Percentiles rank a stretch among this genome's conserved stretches.
Evolutionary conservation across 2,329 filamentous ascomycete genomes (phyloP).

Genomic region (Incumbomyces lentus): DNA sequence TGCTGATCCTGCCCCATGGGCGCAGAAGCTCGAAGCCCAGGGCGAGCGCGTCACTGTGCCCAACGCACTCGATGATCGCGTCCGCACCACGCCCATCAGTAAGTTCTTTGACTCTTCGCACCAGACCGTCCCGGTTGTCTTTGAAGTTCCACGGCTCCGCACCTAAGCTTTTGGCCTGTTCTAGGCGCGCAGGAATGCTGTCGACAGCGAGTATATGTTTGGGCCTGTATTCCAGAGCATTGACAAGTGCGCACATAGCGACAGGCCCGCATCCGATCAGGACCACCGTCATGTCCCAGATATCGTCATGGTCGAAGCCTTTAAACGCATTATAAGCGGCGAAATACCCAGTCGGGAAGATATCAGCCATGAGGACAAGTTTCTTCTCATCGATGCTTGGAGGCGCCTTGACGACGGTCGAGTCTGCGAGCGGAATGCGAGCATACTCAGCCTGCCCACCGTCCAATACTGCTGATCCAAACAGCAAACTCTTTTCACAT

Average conservation of each 20-base stretch:
- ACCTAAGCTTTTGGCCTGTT: conserved; percentile 61
- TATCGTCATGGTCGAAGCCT: conserved; percentile 46
- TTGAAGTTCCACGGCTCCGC: conserved; percentile 68
- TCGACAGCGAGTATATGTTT: conserved; percentile 71
- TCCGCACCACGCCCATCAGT: conserved; percentile 76
- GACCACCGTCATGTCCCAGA: conserved; percentile 60
- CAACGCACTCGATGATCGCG: conserved; percentile 69
- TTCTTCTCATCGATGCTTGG: conserved; percentile 60
- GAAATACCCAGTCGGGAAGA: conserved; percentile 78
- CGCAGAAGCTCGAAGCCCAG: conserved; percentile 62
- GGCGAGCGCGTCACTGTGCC: conserved; percentile 55
- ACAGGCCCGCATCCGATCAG: conserved; percentile 79
- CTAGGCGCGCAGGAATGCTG: conserved; percentile 62
- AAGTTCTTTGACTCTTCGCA: conserved; percentile 58
- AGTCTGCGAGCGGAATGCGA: conserved; percentile 69
- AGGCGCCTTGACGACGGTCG: conserved; percentile 66
- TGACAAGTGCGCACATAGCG: conserved; percentile 71
- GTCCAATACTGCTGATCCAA: conserved; percentile 60
- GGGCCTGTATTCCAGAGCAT: conserved; percentile 64
- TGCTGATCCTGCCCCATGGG: conserved; percentile 62
- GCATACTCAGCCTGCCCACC: conserved; percentile 77
- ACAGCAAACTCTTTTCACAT: conserved; percentile 59
- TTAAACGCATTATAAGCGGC: conserved; percentile 69
- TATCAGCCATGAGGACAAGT: conserved; percentile 82
- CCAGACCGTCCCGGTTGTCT: conserved; percentile 53